Percentiles rank a stretch among this genome's conserved stretches.
phyloP scores from a whole-genome alignment of 2,329 filamentous ascomycete species.

The Hypoxylon sp. region DNA sequence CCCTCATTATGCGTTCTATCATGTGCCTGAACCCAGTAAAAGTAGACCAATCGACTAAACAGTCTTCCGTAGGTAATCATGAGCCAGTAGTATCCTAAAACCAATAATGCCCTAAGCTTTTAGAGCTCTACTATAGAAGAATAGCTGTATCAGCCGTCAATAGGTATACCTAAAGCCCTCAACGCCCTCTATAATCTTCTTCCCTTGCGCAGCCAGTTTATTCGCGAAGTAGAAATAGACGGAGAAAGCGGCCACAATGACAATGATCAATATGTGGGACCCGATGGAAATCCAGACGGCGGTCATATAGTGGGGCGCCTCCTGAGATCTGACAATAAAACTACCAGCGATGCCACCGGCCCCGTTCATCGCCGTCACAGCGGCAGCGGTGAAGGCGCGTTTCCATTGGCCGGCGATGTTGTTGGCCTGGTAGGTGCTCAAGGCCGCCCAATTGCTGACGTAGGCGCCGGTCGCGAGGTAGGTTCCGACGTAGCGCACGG shows the following conservation, averaged over 20 bases:
- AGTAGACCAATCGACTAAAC: not conserved
- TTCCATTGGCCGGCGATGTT: slow-evolving; percentile 77
- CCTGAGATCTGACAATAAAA: slow-evolving; percentile 73
- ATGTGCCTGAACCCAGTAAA: not conserved
- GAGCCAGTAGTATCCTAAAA: not conserved
- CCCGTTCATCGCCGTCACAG: slow-evolving; percentile 72
- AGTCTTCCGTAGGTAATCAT: not conserved
- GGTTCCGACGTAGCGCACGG: slow-evolving; percentile 74
- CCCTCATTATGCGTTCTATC: slow-evolving; percentile 1
- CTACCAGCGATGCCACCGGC: slow-evolving; percentile 75
- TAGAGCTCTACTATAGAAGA: not conserved
- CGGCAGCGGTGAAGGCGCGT: slow-evolving; percentile 72
- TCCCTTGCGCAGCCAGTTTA: slow-evolving; percentile 61
- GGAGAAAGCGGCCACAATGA: slow-evolving; percentile 66
- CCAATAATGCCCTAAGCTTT: not conserved
- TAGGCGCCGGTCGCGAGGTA: slow-evolving; percentile 78
- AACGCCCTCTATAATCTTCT: slow-evolving; percentile 65
- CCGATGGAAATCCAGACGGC: slow-evolving; percentile 78
- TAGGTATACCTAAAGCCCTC: slow-evolving; percentile 54
- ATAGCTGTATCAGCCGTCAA: slow-evolving; percentile 14
- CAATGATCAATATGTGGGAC: slow-evolving; percentile 72
- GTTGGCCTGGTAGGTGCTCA: slow-evolving; percentile 74
- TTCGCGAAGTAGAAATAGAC: slow-evolving; percentile 69
- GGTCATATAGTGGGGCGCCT: slow-evolving; percentile 74
- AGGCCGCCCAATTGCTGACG: slow-evolving; percentile 77